phyloP scores from a whole-genome alignment of 2,329 filamentous ascomycete genomes.

The Colletotrichum magnum region DNA sequence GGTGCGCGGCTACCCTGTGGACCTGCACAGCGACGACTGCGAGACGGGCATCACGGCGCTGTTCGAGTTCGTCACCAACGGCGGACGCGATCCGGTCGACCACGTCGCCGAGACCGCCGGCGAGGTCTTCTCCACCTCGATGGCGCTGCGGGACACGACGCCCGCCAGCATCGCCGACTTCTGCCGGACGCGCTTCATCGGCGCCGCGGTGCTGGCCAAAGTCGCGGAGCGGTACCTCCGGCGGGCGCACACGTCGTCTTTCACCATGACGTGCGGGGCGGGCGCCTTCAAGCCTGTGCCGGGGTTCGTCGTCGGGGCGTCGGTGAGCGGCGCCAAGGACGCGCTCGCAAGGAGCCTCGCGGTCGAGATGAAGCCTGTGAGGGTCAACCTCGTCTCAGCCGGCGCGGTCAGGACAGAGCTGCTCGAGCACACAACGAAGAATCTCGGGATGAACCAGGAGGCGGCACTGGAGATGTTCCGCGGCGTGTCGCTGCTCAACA shows the following conservation, averaged over 20 bases:
- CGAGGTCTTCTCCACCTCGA: not conserved
- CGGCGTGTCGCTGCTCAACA: not conserved
- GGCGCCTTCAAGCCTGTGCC: slow-evolving; percentile 65
- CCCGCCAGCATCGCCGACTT: slow-evolving; percentile 9
- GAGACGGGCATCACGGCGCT: slow-evolving; percentile 64
- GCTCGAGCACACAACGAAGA: slow-evolving; percentile 32
- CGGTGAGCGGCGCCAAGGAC: slow-evolving; percentile 65
- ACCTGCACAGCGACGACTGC: slow-evolving; percentile 8
- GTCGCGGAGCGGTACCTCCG: slow-evolving; percentile 60
- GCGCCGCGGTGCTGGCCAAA: slow-evolving; percentile 67
- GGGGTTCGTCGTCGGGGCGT: slow-evolving; percentile 64
- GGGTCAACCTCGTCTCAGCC: slow-evolving; percentile 74
- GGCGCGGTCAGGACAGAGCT: slow-evolving; percentile 66
- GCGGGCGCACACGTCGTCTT: slow-evolving; percentile 57
- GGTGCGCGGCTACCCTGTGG: slow-evolving; percentile 2
- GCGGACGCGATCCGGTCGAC: slow-evolving; percentile 61
- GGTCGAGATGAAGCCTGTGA: slow-evolving; percentile 72
- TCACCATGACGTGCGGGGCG: slow-evolving; percentile 70
- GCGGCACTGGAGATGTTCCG: not conserved
- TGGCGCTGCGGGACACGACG: slow-evolving; percentile 5
- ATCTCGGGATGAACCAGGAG: slow-evolving; percentile 23
- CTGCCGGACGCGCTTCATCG: slow-evolving; percentile 57
- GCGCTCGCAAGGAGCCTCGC: slow-evolving; percentile 70
- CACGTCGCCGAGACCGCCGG: slow-evolving; percentile 60
- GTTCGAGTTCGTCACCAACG: slow-evolving; percentile 57